Evolutionary conservation across 75 land plant species (phyloP).

Genomic region (Pinus albicaulis): DNA sequence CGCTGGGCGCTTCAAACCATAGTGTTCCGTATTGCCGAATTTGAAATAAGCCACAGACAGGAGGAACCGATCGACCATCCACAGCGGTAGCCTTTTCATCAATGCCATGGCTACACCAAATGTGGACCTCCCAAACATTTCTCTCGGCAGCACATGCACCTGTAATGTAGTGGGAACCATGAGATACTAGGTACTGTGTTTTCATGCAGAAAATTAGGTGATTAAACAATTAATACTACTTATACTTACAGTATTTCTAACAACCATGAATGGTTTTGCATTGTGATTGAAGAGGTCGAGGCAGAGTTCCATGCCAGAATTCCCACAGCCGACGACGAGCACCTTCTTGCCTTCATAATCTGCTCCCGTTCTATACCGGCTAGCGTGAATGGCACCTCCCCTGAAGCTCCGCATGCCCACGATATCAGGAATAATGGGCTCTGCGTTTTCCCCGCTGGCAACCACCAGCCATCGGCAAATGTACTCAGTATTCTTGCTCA

Average conservation of each 20-base stretch:
- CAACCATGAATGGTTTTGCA: constrained; percentile 66
- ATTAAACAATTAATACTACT: too few species aligned
- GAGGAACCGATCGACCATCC: constrained; percentile 53
- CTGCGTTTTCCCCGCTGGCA: constrained; percentile 90
- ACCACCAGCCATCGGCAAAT: constrained; percentile 58
- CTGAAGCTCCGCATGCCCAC: constrained; percentile 39
- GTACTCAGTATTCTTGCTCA: constrained; percentile 15
- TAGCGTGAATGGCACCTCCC: constrained; percentile 52
- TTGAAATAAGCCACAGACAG: constrained; percentile 27
- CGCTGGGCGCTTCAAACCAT: constrained; percentile 50
- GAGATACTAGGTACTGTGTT: constrained; percentile 27
- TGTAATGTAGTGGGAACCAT: constrained; percentile 7
- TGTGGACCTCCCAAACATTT: constrained; percentile 63
- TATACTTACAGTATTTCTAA: constrained; percentile 55
- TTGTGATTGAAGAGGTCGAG: constrained; percentile 67
- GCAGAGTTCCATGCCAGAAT: constrained; percentile 91
- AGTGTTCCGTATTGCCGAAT: constrained; percentile 42
- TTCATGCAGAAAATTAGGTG: constrained; percentile 16
- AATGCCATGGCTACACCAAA: constrained; percentile 61
- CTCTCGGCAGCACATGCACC: constrained; percentile 79
- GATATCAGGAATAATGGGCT: constrained; percentile 55
- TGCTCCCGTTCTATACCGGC: constrained; percentile 53
- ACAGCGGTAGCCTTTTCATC: constrained; percentile 54
- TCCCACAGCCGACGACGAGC: constrained; percentile 80
- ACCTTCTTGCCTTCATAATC: constrained; percentile 46